These are phyloP conservation scores for Polychaeton citri DNA, from an alignment of 2,329 filamentous ascomycete species.

Conservation along the genomic window DNA sequence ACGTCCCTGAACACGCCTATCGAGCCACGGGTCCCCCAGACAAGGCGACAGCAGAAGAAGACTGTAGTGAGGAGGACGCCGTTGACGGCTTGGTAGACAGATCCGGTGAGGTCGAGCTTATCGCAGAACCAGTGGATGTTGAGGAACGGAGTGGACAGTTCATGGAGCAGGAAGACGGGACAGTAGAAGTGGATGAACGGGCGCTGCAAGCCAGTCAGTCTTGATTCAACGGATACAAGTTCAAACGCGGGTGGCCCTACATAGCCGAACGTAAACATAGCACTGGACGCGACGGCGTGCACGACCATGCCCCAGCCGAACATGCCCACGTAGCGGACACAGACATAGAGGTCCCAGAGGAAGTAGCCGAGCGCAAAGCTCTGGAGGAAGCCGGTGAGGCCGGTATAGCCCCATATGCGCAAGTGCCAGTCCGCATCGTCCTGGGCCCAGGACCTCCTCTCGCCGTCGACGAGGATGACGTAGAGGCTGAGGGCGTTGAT, in stretches of 20 bases:
- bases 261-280: constrained; percentile 66
- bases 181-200: constrained; percentile 79
- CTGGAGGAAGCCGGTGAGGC: constrained; percentile 57
- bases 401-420: constrained; percentile 61
- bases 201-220: constrained; percentile 36
- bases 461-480: constrained; percentile 55
- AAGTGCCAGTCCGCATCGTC: constrained; percentile 52
- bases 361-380: constrained; percentile 72
- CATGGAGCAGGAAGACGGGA: constrained; percentile 71
- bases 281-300: constrained; percentile 60
- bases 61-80: constrained; percentile 57
- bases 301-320: constrained; percentile 65
- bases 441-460: constrained; percentile 37
- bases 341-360: constrained; percentile 66
- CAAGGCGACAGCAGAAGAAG: constrained; percentile 64
- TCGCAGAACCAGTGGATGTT: constrained; percentile 91
- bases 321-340: constrained; percentile 51
- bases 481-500: constrained; percentile 66
- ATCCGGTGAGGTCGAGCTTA: constrained; percentile 69
- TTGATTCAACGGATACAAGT: constrained; percentile 13
- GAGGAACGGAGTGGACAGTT: constrained; percentile 71
- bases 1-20: constrained; percentile 58
- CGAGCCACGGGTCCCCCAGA: constrained; percentile 61
- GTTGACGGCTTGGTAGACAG: constrained; percentile 61
- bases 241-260: no score